These are phyloP conservation scores for Metarhizium humberi DNA, from an alignment of 2,329 filamentous ascomycete species.

Conservation along the genomic window DNA sequence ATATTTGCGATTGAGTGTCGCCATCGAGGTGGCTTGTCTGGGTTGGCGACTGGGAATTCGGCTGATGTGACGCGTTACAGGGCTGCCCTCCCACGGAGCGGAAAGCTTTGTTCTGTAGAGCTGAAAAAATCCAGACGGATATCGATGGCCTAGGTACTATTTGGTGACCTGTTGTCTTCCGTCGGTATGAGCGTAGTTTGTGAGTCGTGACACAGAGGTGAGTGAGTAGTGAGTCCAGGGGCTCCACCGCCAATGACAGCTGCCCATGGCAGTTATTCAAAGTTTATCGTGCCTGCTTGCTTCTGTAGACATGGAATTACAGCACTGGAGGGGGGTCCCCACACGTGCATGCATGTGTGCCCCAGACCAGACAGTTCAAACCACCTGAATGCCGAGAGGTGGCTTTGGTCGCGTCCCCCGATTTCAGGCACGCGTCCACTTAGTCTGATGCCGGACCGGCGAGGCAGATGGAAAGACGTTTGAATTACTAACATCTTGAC, in stretches of 20 bases:
- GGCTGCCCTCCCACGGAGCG: not conserved
- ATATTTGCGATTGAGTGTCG: slow-evolving; percentile 71
- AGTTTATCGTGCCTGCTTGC: too few species aligned
- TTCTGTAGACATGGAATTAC: too few species aligned
- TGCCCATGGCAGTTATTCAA: too few species aligned
- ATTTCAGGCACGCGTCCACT: not conserved
- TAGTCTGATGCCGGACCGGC: not conserved
- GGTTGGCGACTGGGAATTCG: not conserved
- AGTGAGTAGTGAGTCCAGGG: not conserved
- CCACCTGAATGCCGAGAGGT: too few species aligned
- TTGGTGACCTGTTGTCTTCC: not conserved
- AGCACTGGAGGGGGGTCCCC: not conserved
- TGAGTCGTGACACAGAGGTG: not conserved
- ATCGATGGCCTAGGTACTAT: not conserved
- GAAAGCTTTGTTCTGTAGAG: not conserved
- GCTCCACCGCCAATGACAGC: not conserved
- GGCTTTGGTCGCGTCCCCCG: not conserved
- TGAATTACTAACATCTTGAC: not conserved
- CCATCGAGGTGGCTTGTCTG: slow-evolving; percentile 2
- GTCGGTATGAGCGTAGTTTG: not conserved
- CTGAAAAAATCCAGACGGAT: not conserved
- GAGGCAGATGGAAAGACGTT: not conserved
- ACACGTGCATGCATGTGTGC: not conserved
- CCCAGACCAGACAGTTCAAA: not conserved
- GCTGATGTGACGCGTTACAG: not conserved